Evolutionary conservation across 768 basidiomycete species (phyloP).

Genomic region (Pleurotus djamor): DNA sequence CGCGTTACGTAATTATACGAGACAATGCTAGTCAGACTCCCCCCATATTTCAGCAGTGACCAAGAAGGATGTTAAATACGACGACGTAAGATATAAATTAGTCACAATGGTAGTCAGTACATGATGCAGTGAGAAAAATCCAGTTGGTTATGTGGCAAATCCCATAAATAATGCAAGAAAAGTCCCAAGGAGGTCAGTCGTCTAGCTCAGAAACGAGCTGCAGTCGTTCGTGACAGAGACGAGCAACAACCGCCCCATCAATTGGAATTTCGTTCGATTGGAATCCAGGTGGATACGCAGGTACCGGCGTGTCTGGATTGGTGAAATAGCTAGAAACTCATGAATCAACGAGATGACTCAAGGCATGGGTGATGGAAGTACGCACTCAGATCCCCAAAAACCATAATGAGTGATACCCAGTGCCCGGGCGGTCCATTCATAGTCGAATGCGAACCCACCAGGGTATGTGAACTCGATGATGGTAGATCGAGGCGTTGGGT

Average conservation of each 20-base stretch:
- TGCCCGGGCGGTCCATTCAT: slow-evolving; percentile 78
- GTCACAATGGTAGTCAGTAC: no score
- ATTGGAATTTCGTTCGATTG: slow-evolving; percentile 85
- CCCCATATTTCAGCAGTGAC: no score
- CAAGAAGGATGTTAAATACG: no score
- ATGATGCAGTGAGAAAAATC: no score
- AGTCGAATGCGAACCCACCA: slow-evolving; percentile 82
- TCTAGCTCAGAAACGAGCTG: slow-evolving; percentile 59
- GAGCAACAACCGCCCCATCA: slow-evolving; percentile 66
- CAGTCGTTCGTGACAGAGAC: slow-evolving; percentile 55
- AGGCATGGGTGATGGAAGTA: slow-evolving; percentile 7
- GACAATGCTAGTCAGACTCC: not conserved
- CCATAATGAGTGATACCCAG: slow-evolving; percentile 84
- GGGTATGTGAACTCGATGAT: slow-evolving; percentile 94
- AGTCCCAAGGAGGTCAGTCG: slow-evolving; percentile 31
- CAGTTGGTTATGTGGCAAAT: no score
- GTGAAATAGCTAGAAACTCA: slow-evolving; percentile 60
- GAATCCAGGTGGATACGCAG: slow-evolving; percentile 85
- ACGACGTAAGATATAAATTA: no score
- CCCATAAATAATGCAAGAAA: no score
- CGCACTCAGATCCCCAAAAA: slow-evolving; percentile 76
- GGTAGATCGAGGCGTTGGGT: slow-evolving; percentile 74
- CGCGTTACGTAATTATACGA: not conserved
- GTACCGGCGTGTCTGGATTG: slow-evolving; percentile 64
- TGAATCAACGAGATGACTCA: not conserved